Evolutionary conservation across 116 monocot genomes (phyloP).

Genomic region (Zostera marina): DNA sequence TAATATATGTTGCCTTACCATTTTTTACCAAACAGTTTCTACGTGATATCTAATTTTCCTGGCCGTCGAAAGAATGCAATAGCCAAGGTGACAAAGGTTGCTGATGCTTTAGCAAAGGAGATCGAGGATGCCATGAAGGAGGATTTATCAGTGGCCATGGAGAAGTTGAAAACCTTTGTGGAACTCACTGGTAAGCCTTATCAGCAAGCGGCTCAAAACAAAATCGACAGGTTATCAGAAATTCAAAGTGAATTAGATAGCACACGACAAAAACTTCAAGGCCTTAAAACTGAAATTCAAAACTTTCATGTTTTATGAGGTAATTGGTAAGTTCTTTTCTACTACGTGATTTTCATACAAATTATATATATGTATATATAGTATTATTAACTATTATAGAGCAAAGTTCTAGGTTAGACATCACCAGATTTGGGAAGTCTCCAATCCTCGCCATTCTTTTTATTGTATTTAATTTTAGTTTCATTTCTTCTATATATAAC

Average conservation of each 20-base stretch:
- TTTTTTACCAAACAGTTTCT: constrained; percentile 21
- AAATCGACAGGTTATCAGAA: constrained; percentile 29
- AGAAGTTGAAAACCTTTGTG: constrained; percentile 30
- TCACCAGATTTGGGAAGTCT: too few species aligned
- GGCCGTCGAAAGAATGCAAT: constrained; percentile 43
- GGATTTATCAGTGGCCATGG: constrained; percentile 31
- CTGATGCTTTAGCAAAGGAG: constrained; percentile 40
- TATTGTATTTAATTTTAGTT: too few species aligned
- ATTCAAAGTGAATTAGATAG: constrained; percentile 29
- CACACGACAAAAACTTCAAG: constrained; percentile 28
- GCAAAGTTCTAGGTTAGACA: too few species aligned
- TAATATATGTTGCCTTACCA: background rate
- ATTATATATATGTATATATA: too few species aligned
- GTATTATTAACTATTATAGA: too few species aligned
- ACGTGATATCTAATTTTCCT: constrained; percentile 73
- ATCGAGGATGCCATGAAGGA: constrained; percentile 71
- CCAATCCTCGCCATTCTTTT: too few species aligned
- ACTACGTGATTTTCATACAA: too few species aligned
- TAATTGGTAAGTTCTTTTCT: background rate
- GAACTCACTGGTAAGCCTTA: constrained; percentile 57
- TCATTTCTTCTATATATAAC: too few species aligned
- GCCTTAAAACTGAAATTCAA: constrained; percentile 44
- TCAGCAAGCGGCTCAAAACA: constrained; percentile 36
- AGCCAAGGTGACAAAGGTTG: constrained; percentile 56
- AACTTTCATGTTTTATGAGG: constrained; percentile 13